Evolutionary conservation across 2,329 filamentous ascomycete species (phyloP), one percentile per base, ranked within the genome.

Genomic region (Trichoderma arundinaceum): DNA sequence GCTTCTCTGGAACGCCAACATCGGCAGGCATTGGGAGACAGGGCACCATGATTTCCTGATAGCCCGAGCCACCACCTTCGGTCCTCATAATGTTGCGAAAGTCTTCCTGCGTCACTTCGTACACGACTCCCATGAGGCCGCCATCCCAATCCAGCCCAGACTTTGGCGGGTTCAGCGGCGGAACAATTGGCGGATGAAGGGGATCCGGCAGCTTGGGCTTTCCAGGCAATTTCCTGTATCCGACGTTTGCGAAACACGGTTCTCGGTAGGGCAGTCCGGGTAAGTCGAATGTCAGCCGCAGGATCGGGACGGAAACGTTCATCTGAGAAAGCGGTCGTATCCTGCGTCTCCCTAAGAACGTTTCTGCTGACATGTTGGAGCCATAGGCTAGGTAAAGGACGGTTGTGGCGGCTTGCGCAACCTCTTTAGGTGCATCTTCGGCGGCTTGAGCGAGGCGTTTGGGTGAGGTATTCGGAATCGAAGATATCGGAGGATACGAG

Each of bases 181-280:
- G 75, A n/a, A 75, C 64, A 49, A 71, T 72, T 32, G 71, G 75
- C 10, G 74, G 74, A 53, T 74, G 70, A 53, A 67, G 71, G 17
- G 74, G 74, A 59, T 74, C 74, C 17, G 77, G 76, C 35, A 77
- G 74, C 66, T 73, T 73, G 13, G 72, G 74, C 65, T 75, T 72
- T 67, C 79, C 80, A 15, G 80, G 82, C 46, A 83, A 69, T 74
- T 87, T 83, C 54, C 90, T 86, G 60, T 83, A 83, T 15, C 84
- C 85, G 2, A 90, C 90, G 73, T 96, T 97, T 65, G 92, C 93
- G 76, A 98, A 97, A 77, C 94, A 97, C 0, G 95, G 94, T 77
- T 98, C 95, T 12, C 79, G 74, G 79, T 98, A 98, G 0, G 95
- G 92, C 0, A 97, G 74, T 1, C 93, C 94, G 0, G 93, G 87